Evolutionary conservation across 108 stramenopile genomes (phyloP), one percentile per base, ranked within the genome.

Genomic region (Skeletonema potamos): DNA sequence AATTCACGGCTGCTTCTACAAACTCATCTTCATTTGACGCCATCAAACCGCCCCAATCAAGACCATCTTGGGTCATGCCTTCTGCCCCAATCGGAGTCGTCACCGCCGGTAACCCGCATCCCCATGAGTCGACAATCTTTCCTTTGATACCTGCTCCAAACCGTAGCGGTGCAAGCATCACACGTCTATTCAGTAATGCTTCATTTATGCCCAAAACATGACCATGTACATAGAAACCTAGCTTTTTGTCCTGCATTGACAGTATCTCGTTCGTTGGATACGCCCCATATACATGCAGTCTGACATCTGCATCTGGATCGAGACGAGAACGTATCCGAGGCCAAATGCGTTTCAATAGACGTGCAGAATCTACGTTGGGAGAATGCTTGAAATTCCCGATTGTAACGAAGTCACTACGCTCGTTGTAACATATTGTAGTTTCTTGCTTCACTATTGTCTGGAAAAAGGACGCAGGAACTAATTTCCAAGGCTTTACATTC

Each of bases 111-210:
- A 83, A 73, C 11, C 90, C 89, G 67, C 65, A 72, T 7, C 56
- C 76, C 93, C 93, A 94, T 20, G 88, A 85, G 54, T 94, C 90
- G 10, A 89, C 62, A 24, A 94, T 90, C 69, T 94, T 94, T 0
- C 93, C 93, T 77, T 94, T 94, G 63, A 94, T 86, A 2, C 93
- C 93, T 1, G 90, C 91, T 12, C 93, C 93, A 72, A 84, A 94
- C 11, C 93, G 75, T 55, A 94, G 65, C 3, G 93, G 93, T 12
- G 93, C 93, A 15, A 94, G 66, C 29, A 89, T 46, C 3, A 92
- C 81, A 13, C 88, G 74, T 2, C 61, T 10, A 12, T 63, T 30
- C 17, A 46, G 43, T 62, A 89, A 70, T 15, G 81, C 70, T 2
- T 37, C n/a, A 22, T 73, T 54, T 27, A 90, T 22, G 43, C 73